These are phyloP conservation scores for Pyrrhoderma noxium DNA, from an alignment of 1,284 basidiomycete genomes.

Conservation along the genomic window DNA sequence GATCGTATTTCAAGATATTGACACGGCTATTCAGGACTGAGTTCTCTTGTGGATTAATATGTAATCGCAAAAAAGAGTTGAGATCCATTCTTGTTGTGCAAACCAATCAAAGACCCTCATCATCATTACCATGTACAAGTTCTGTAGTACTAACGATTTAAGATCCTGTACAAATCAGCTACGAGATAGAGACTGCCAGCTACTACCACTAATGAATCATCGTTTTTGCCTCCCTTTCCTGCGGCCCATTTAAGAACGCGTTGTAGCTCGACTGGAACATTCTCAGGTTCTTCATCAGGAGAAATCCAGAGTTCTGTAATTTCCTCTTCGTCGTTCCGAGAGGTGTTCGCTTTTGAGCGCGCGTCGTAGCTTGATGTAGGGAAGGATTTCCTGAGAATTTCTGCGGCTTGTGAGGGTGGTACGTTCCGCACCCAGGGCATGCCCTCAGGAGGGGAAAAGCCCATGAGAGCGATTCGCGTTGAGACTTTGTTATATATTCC, in stretches of 20 bases:
- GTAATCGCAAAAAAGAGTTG: too few species aligned
- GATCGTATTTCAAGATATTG: too few species aligned
- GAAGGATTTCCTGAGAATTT: constrained; percentile 32
- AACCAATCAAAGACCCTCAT: too few species aligned
- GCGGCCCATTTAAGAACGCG: background rate
- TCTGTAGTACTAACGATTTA: too few species aligned
- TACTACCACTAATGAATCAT: constrained; percentile 12
- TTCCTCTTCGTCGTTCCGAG: background rate
- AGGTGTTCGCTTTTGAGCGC: background rate
- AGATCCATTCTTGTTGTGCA: too few species aligned
- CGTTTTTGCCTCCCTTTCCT: background rate
- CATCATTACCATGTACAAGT: too few species aligned
- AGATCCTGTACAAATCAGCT: constrained; percentile 16
- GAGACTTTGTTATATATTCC: background rate
- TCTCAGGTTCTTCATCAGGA: constrained; percentile 5
- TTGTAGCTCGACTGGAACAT: background rate
- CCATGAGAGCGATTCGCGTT: constrained; percentile 45
- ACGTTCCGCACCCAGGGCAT: constrained; percentile 88
- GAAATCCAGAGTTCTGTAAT: constrained; percentile 4
- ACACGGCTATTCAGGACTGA: too few species aligned
- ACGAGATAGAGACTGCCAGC: constrained; percentile 19
- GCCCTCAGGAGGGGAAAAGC: constrained; percentile 67
- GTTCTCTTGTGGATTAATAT: too few species aligned
- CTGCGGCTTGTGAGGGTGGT: constrained; percentile 26
- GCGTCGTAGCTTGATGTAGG: constrained; percentile 30